These are phyloP conservation scores for Rubroboletus pulcherrimus DNA, from an alignment of 768 basidiomycete species.

Conservation along the genomic window DNA sequence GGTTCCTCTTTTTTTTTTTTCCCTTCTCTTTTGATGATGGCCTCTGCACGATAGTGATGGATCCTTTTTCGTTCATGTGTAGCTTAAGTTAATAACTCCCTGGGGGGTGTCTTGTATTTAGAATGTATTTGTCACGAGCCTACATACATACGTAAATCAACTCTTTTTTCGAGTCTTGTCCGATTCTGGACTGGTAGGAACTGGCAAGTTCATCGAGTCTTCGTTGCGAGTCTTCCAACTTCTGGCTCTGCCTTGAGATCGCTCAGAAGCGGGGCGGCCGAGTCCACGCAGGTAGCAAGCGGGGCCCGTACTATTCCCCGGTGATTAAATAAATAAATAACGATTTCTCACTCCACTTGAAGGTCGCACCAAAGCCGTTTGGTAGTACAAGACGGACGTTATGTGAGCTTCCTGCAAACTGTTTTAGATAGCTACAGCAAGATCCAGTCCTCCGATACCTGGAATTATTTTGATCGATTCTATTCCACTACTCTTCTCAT, in stretches of 20 bases:
- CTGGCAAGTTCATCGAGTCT: background rate
- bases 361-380: background rate
- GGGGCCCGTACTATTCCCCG: no score
- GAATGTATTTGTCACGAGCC: constrained; percentile 4
- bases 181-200: background rate
- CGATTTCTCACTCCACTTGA: background rate
- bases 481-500: background rate
- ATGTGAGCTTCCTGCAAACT: background rate
- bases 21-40: background rate
- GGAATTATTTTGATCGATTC: background rate
- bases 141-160: background rate
- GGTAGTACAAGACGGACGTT: background rate
- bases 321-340: background rate
- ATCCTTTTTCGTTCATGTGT: background rate
- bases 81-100: background rate
- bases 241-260: background rate
- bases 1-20: background rate
- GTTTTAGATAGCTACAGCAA: background rate
- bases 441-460: background rate
- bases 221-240: no score
- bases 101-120: constrained; percentile 1
- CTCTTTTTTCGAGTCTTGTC: background rate
- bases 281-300: no score
- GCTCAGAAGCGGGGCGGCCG: background rate
- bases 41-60: background rate